Percentiles rank a stretch among this genome's conserved stretches.
Conservation (phyloP, 2,329 filamentous ascomycete genomes). For the Neofusicoccum cordaticola region DNA sequence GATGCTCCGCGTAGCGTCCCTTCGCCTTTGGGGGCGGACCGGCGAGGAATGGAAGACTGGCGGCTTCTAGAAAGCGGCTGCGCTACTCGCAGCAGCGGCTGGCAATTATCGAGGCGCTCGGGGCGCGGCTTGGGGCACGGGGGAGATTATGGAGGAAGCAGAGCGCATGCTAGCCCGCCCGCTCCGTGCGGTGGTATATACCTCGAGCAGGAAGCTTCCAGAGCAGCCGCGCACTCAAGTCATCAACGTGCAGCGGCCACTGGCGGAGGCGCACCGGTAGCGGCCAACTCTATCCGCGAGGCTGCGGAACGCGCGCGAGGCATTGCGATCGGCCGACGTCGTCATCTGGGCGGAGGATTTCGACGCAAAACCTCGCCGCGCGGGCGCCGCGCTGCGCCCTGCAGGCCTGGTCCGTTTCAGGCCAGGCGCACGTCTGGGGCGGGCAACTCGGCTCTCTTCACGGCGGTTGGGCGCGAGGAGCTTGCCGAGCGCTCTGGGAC, state of each 20-base stretch:
- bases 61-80: conserved; percentile 3
- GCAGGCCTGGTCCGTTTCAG: conserved; percentile 7
- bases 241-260: neutral
- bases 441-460: no score
- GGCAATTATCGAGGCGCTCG: neutral
- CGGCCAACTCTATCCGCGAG: neutral
- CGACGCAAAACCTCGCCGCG: neutral
- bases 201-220: neutral
- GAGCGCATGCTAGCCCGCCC: neutral
- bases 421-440: conserved; percentile 7
- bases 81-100: neutral
- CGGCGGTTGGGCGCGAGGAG: neutral
- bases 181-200: neutral
- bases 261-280: neutral
- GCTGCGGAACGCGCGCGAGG: neutral
- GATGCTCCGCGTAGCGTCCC: neutral
- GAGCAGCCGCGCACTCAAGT: neutral
- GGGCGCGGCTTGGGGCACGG: neutral
- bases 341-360: conserved; percentile 6
- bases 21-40: neutral
- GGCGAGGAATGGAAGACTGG: neutral
- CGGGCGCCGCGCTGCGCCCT: neutral
- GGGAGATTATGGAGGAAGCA: neutral
- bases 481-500: conserved; percentile 7
- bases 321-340: conserved; percentile 15